Conservation (phyloP, 2,329 filamentous ascomycete species). For the Cercospora nicotianae region DNA sequence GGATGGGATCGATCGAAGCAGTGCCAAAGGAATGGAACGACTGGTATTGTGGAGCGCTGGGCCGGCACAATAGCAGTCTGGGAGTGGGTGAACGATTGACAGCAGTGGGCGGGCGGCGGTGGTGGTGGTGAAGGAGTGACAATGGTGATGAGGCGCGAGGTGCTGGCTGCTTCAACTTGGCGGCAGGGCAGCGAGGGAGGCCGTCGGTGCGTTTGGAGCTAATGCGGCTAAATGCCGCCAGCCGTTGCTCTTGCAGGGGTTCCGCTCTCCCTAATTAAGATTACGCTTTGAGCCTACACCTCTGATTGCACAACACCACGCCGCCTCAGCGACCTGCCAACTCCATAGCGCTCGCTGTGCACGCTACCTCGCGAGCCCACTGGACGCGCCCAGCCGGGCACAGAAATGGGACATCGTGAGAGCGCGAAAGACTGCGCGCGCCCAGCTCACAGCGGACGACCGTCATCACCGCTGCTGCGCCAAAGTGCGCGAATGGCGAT, state of each 20-base stretch:
- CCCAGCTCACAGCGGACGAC: background rate
- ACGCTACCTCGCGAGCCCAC: background rate
- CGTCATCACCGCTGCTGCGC: background rate
- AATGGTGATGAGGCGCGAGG: background rate
- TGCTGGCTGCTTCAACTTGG: background rate
- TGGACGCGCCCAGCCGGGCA: background rate
- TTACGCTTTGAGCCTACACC: constrained; percentile 6
- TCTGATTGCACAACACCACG: constrained; percentile 13
- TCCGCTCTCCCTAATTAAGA: background rate
- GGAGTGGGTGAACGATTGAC: constrained; percentile 20
- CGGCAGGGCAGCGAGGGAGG: background rate
- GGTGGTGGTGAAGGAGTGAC: background rate
- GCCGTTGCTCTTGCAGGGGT: constrained; percentile 1
- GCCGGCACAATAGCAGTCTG: constrained; percentile 25
- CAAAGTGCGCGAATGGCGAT: constrained; percentile 9
- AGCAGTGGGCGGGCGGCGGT: background rate
- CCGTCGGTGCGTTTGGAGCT: constrained; percentile 4
- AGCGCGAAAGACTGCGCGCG: background rate
- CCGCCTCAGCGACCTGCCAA: background rate
- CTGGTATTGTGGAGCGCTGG: constrained; percentile 23
- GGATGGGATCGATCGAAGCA: constrained; percentile 11
- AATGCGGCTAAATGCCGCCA: constrained; percentile 1
- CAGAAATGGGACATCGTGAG: background rate
- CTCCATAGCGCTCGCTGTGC: background rate
- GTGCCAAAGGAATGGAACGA: constrained; percentile 27